These are phyloP conservation scores for Chaetomiaceae sp. DNA, from an alignment of 2,329 filamentous ascomycete species.

Conservation along the genomic window DNA sequence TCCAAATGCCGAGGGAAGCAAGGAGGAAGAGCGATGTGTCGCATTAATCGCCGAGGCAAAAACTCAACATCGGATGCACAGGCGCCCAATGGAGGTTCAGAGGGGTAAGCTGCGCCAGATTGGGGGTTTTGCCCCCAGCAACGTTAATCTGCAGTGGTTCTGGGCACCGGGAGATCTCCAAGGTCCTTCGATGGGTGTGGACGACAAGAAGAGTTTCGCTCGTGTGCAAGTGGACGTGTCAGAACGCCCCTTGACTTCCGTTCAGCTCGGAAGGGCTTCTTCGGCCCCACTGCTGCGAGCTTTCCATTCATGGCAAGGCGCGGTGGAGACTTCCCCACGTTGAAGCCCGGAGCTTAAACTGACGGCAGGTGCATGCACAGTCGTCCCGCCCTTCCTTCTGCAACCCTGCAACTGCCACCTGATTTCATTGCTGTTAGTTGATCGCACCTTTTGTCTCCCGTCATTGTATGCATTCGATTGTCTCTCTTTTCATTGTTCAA, in stretches of 20 bases:
- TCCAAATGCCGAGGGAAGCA: conserved; percentile 5
- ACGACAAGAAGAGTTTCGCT: neutral
- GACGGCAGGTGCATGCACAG: conserved; percentile 18
- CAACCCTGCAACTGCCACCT: neutral
- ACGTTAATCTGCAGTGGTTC: conserved; percentile 4
- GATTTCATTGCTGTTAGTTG: too few species aligned
- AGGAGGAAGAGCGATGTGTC: neutral
- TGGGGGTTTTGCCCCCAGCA: conserved; percentile 2
- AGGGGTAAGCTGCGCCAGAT: conserved; percentile 11
- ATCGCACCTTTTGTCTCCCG: too few species aligned
- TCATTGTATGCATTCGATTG: neutral
- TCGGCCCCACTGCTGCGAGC: conserved; percentile 16
- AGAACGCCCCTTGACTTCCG: neutral
- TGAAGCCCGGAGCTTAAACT: conserved; percentile 16
- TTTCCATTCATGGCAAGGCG: conserved; percentile 19
- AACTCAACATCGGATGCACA: neutral
- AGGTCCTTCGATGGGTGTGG: conserved; percentile 9
- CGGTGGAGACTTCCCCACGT: conserved; percentile 8
- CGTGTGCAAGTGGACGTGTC: too few species aligned
- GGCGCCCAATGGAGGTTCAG: conserved; percentile 12
- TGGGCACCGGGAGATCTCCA: conserved; percentile 7
- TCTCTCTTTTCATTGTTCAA: neutral
- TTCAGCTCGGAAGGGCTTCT: conserved; percentile 7
- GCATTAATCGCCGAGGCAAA: conserved; percentile 2
- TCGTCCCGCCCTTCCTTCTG: neutral